Percentiles rank a stretch among this genome's conserved stretches.
phyloP scores from a whole-genome alignment of 2,329 filamentous ascomycete species.

The Cladophialophora exuberans region DNA sequence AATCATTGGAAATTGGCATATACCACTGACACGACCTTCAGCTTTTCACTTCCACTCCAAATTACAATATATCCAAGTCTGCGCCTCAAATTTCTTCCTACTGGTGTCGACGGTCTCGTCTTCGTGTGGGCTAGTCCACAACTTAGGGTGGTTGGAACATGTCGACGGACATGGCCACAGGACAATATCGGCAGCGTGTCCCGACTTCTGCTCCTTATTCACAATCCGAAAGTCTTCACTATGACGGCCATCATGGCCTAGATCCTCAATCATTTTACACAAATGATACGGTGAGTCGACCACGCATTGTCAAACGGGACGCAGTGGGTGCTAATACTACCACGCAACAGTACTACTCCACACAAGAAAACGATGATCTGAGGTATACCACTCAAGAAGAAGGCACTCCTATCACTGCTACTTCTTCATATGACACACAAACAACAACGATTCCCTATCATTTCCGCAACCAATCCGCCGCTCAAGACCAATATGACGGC shows the following conservation, averaged over 20 bases:
- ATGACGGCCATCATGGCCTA: conserved; percentile 16
- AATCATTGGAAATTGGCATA: neutral
- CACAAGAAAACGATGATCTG: conserved; percentile 12
- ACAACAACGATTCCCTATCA: conserved; percentile 28
- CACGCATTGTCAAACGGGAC: neutral
- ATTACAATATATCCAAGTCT: neutral
- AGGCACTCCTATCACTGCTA: conserved; percentile 10
- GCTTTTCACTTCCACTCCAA: conserved; percentile 3
- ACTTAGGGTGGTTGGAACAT: conserved; percentile 17
- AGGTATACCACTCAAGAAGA: conserved; percentile 21
- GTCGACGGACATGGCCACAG: conserved; percentile 26
- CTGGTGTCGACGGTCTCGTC: neutral
- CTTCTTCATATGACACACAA: conserved; percentile 22
- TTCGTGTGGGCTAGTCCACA: conserved; percentile 17
- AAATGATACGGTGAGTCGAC: conserved; percentile 20
- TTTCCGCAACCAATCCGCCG: conserved; percentile 39
- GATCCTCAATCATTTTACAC: conserved; percentile 24
- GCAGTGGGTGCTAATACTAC: conserved; percentile 9
- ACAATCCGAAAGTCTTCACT: conserved; percentile 16
- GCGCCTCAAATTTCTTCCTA: neutral
- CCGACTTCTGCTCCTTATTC: conserved; percentile 21
- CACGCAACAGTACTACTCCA: conserved; percentile 20
- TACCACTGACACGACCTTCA: conserved; percentile 9
- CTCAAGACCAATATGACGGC: conserved; percentile 56
- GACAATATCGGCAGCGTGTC: conserved; percentile 24